Percentiles rank a stretch among this genome's conserved stretches.
These are phyloP conservation scores for Metschnikowia matae DNA, from an alignment of 805 yeast species.

Conservation along the genomic window DNA sequence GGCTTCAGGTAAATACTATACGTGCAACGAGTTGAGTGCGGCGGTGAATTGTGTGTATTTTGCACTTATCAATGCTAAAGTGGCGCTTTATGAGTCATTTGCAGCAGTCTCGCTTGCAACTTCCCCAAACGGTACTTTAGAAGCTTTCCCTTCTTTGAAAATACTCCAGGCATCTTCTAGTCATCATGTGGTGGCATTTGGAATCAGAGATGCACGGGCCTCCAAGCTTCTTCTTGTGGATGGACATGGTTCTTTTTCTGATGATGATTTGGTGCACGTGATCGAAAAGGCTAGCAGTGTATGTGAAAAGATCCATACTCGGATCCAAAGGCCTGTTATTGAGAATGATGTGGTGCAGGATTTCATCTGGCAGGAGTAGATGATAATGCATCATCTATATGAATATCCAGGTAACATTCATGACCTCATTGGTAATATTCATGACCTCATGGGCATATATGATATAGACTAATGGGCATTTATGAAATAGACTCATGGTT, in stretches of 20 bases:
- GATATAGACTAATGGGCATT: too few relatives aligned
- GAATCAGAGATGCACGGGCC: conserved; percentile 46
- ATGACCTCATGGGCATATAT: too few relatives aligned
- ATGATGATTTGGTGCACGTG: conserved; percentile 48
- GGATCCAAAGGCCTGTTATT: conserved; percentile 46
- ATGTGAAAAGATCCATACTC: conserved; percentile 41
- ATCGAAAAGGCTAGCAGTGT: conserved; percentile 50
- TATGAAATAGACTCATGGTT: too few relatives aligned
- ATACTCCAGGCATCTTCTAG: conserved; percentile 47
- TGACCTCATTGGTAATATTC: too few relatives aligned
- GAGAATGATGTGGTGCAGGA: conserved; percentile 47
- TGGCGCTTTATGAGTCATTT: conserved; percentile 63
- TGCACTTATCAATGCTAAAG: conserved; percentile 78
- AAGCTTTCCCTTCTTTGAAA: conserved; percentile 42
- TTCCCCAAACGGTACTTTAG: conserved; percentile 24
- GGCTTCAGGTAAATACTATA: conserved; percentile 22
- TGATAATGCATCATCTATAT: too few relatives aligned
- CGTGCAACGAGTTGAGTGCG: conserved; percentile 55
- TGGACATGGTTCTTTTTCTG: conserved; percentile 65
- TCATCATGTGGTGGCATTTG: conserved; percentile 63
- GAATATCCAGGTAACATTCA: too few relatives aligned
- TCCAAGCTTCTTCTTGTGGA: conserved; percentile 63
- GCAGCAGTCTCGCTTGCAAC: conserved; percentile 47
- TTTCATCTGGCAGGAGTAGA: conserved; percentile 49
- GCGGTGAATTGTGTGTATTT: conserved; percentile 69